Percentiles rank a stretch among this genome's conserved stretches.
Conservation (phyloP, 2,329 filamentous ascomycete species). For the Dendryphion nanum region DNA sequence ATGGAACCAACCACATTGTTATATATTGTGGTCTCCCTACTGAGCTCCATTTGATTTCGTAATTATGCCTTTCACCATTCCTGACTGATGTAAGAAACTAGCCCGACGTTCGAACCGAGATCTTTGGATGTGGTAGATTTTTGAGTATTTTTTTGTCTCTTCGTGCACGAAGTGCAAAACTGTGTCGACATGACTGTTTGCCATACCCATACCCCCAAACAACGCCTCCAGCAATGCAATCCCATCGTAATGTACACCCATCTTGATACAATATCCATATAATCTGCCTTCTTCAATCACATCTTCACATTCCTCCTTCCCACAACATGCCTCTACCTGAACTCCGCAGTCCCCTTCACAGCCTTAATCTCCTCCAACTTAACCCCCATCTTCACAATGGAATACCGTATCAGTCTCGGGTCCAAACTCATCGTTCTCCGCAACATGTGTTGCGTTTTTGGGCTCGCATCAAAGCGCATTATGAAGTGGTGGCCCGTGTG, state of each 20-base stretch:
- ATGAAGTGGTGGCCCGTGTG: constrained; percentile 92
- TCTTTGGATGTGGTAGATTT: too few species aligned
- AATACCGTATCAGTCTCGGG: constrained; percentile 84
- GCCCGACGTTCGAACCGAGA: too few species aligned
- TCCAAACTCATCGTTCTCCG: constrained; percentile 76
- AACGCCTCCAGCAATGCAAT: constrained; percentile 3
- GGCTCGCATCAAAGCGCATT: constrained; percentile 87
- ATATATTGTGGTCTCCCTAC: too few species aligned
- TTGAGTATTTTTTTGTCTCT: too few species aligned
- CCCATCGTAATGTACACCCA: constrained; percentile 2
- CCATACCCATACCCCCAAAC: too few species aligned
- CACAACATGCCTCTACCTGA: too few species aligned
- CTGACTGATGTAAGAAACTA: too few species aligned
- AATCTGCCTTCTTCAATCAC: not conserved
- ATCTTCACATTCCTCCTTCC: not conserved
- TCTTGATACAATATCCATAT: constrained; percentile 2
- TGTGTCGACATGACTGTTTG: too few species aligned
- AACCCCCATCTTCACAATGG: constrained; percentile 79
- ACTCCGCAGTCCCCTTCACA: constrained; percentile 55
- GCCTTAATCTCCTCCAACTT: constrained; percentile 62
- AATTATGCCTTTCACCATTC: too few species aligned
- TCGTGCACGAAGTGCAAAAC: too few species aligned
- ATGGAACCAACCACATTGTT: too few species aligned
- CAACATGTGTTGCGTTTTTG: constrained; percentile 71
- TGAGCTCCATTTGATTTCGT: too few species aligned